These are phyloP conservation scores for Pestalotiopsis fici DNA, from an alignment of 2,329 filamentous ascomycete genomes.

Conservation along the genomic window DNA sequence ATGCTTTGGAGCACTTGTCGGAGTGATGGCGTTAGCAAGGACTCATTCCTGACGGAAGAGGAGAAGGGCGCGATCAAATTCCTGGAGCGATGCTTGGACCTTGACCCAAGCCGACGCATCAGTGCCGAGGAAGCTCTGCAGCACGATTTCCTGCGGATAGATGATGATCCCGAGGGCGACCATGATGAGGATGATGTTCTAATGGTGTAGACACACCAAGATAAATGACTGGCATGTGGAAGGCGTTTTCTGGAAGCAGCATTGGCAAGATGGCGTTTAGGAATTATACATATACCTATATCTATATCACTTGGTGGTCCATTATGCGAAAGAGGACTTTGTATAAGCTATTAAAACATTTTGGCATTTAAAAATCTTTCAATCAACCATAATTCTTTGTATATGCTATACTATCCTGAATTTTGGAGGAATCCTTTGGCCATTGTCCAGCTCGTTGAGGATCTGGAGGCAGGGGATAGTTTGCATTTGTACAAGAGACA, in stretches of 20 bases:
- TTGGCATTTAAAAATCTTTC: no score
- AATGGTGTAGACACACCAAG: slow-evolving; percentile 21
- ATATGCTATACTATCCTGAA: no score
- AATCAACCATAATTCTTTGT: no score
- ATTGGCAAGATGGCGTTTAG: neutral
- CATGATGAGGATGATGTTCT: slow-evolving; percentile 56
- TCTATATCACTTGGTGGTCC: neutral
- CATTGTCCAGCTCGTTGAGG: no score
- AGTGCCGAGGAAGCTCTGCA: slow-evolving; percentile 73
- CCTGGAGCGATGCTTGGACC: slow-evolving; percentile 70
- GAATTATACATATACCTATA: neutral
- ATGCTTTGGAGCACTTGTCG: slow-evolving; percentile 92
- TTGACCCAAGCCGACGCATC: slow-evolving; percentile 74
- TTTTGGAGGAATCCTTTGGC: no score
- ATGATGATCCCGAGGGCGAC: slow-evolving; percentile 25
- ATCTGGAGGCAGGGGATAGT: no score
- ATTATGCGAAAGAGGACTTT: neutral
- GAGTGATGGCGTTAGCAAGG: slow-evolving; percentile 56
- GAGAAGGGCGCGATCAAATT: slow-evolving; percentile 76
- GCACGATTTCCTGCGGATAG: slow-evolving; percentile 66
- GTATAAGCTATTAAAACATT: no score
- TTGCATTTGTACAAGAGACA: neutral
- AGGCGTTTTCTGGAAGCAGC: neutral
- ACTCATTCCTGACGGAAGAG: slow-evolving; percentile 59
- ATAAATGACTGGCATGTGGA: neutral